These are phyloP conservation scores for Leccinum subrobustum DNA, from an alignment of 1,284 basidiomycete species.

Conservation along the genomic window DNA sequence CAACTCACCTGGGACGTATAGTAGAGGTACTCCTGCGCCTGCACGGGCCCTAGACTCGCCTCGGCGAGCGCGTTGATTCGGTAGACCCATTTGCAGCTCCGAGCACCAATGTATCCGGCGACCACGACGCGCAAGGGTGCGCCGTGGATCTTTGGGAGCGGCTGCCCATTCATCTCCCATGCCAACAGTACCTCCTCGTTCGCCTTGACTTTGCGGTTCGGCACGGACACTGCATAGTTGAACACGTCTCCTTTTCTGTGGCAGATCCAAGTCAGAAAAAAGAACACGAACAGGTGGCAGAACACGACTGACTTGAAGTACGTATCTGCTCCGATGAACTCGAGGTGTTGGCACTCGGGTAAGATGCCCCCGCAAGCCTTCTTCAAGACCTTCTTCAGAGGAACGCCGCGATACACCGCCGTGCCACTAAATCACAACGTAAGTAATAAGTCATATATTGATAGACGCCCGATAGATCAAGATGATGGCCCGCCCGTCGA, in stretches of 20 bases:
- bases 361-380: conserved; percentile 50
- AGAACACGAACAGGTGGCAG: neutral
- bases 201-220: conserved; percentile 49
- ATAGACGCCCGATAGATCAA: neutral
- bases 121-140: no score
- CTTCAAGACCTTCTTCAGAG: conserved; percentile 54
- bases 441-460: conserved; percentile 9
- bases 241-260: conserved; percentile 47
- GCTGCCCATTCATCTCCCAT: conserved; percentile 57
- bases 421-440: conserved; percentile 36
- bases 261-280: neutral
- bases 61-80: conserved; percentile 50
- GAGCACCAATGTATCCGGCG: conserved; percentile 54
- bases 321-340: conserved; percentile 57
- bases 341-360: conserved; percentile 50
- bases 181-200: conserved; percentile 56
- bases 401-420: conserved; percentile 48
- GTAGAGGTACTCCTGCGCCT: conserved; percentile 54
- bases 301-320: conserved; percentile 49
- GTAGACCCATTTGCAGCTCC: conserved; percentile 63
- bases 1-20: conserved; percentile 31
- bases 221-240: conserved; percentile 57
- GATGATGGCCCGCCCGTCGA: neutral
- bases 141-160: conserved; percentile 54
- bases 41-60: conserved; percentile 52